Base-by-base conservation (phyloP, 306 rosid genomes). In the Vigna mungo region DNA sequence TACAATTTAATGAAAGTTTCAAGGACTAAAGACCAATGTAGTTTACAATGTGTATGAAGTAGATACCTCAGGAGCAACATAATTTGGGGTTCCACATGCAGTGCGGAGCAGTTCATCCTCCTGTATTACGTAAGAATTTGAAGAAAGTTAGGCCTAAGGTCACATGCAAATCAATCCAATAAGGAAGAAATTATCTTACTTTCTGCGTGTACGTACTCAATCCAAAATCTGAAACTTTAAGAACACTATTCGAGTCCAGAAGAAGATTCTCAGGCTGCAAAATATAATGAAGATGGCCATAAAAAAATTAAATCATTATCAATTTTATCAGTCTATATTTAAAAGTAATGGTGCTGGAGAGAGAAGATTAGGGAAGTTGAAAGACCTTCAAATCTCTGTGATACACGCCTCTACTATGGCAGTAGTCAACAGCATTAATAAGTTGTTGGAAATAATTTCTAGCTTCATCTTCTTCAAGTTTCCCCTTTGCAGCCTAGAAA, bases 201-300 rank as follows among this genome's bases (percentile, higher is more conserved):
- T 87, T 90, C 65, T 90, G 93, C 4, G 97, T 71, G 43, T 88
- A 88, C 14, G 97, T 84, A 82, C 98, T 92, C 80, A 95, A 74
- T 74, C 99, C 99, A 80, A 95, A 95, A 87, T 95, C 99, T 52
- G 98, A 88, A 77, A 95, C 91, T 87, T 95, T 95, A 61, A 95
- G 98, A 66, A 80, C 83, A n/a, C 91, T 96, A 17, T 68, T 77
- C 7, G 90, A 73, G 78, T 92, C 96, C 76, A 95, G 82, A 71
- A 95, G 92, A 86, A 95, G 97, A 87, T 95, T 95, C 74, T 95
- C 99, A 0, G 98, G 99, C 99, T 95, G 97, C 86, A 86, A 87
- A 78, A 21, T 69, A 51, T 39, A 72, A 32, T 12, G 53, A 82
- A 49, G 58, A 73, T 43, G 74, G 43, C 23, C 41, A 15, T 60